Percentiles rank a stretch among this genome's conserved stretches.
Conservation (phyloP, 345 rosid genomes). For the Excoecaria cochinchinensis region DNA sequence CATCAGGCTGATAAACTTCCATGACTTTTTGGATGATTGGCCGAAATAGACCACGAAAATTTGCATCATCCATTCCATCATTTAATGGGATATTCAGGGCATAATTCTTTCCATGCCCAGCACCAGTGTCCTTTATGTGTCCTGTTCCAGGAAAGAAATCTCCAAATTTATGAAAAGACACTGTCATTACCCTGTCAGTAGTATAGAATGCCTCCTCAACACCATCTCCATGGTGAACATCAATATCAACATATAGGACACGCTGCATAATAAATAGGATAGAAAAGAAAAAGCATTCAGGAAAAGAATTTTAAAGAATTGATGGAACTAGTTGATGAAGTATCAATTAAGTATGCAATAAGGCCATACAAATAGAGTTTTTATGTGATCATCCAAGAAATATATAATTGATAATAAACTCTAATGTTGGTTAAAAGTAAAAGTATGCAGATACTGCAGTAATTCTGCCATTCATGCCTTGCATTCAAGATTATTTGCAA, state of each 20-base stretch:
- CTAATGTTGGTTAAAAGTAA: not conserved
- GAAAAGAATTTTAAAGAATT: not conserved
- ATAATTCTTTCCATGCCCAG: constrained; percentile 66
- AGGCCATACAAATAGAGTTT: not conserved
- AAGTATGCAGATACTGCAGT: not conserved
- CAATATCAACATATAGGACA: constrained; percentile 88
- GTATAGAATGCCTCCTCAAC: constrained; percentile 98
- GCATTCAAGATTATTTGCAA: not conserved
- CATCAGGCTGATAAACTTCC: constrained; percentile 98
- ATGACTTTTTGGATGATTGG: constrained; percentile 87
- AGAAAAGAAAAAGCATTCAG: constrained; percentile 17
- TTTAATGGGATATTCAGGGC: constrained; percentile 93
- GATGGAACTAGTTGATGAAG: not conserved
- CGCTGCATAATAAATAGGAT: constrained; percentile 52
- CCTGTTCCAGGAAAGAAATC: constrained; percentile 98
- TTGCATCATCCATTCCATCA: constrained; percentile 86
- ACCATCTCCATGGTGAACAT: constrained; percentile 98
- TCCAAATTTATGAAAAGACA: constrained; percentile 95
- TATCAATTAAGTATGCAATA: not conserved
- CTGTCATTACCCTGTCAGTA: constrained; percentile 99
- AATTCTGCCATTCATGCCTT: not conserved
- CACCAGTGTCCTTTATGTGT: constrained; percentile 77
- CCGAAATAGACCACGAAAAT: constrained; percentile 75
- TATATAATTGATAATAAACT: no score
- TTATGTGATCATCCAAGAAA: constrained; percentile 5